Base-by-base conservation (phyloP, 2,329 filamentous ascomycete genomes). In the Colletotrichum eremochloae region DNA sequence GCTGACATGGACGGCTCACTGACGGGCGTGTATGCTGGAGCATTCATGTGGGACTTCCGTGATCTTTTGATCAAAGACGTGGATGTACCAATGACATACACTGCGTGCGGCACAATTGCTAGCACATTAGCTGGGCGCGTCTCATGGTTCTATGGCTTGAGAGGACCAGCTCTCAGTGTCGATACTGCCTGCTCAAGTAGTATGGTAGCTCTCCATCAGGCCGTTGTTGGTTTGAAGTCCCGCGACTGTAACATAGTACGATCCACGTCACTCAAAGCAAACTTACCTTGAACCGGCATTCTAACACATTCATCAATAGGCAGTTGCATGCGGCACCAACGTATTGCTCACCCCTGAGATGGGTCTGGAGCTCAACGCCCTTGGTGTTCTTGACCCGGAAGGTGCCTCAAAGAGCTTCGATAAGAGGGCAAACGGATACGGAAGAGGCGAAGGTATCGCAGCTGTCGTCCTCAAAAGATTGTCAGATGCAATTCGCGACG, bases 401-500 rank as follows among this genome's bases (percentile, higher is more conserved):
- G n/a, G 63, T 36, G 31, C 40, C 52, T 66, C 63, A 4, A 46
- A 48, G 12, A 58, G 63, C n/a, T 91, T 88, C 76, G 90, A 91
- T 75, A 77, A 82, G 12, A 82, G 84, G 3, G 91, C 88, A 18
- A 87, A 88, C 72, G 91, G 91, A 0, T 93, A 92, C 76, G 89
- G 87, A 0, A 84, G 90, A 46, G 90, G 90, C 1, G 91, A 93
- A 76, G 91, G 90, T 0, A 83, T 88, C 36, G 89, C 85, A 0
- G 83, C 88, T 18, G 78, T 93, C 1, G 75, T 92, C 36, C 46
- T 63, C 20, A 63, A 63, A 42, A 63, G 61, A 48, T n/a, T 63
- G 48, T 63, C 61, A 1, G 61, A 63, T 55, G 61, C 61, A 1
- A 29, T 63, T 14, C 61, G 61, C 0, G 61, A 63, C 38, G 61